phyloP scores from a whole-genome alignment of 2,329 filamentous ascomycete species.

The Trichocomaceae sp. region DNA sequence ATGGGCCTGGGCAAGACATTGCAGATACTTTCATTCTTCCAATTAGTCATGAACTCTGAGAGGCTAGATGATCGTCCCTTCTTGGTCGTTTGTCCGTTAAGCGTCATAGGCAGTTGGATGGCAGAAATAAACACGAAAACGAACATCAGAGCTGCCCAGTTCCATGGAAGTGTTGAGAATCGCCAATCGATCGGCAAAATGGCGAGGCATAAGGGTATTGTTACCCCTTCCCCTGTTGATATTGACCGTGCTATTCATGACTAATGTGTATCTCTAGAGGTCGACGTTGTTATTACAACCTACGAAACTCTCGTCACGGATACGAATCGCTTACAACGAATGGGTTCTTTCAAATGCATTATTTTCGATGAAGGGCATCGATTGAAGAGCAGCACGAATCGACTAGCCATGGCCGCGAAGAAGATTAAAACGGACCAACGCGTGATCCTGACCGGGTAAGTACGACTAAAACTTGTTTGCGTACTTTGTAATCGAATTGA shows the following conservation, averaged over 20 bases:
- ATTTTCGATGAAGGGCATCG: conserved; percentile 51
- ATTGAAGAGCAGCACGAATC: conserved; percentile 44
- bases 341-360: conserved; percentile 49
- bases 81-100: conserved; percentile 46
- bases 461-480: background rate
- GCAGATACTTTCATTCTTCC: conserved; percentile 36
- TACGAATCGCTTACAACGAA: conserved; percentile 44
- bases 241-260: background rate
- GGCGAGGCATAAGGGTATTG: conserved; percentile 6
- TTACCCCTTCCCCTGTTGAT: background rate
- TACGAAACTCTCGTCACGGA: conserved; percentile 46
- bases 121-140: conserved; percentile 45
- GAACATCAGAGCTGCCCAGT: conserved; percentile 40
- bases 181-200: conserved; percentile 24
- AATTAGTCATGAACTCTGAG: conserved; percentile 40
- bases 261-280: background rate
- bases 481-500: conserved; percentile 68
- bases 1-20: conserved; percentile 30
- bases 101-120: conserved; percentile 46
- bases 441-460: conserved; percentile 43
- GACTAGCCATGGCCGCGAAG: conserved; percentile 39
- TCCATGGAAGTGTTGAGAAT: conserved; percentile 38
- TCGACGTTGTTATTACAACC: conserved; percentile 42
- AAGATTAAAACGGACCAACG: conserved; percentile 43
- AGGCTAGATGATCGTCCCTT: conserved; percentile 14